A percentile compares a stretch with the other conserved stretches of the same genome.
phyloP scores from a whole-genome alignment of 768 basidiomycete species.

The Leucosporidium creatinivorum region DNA sequence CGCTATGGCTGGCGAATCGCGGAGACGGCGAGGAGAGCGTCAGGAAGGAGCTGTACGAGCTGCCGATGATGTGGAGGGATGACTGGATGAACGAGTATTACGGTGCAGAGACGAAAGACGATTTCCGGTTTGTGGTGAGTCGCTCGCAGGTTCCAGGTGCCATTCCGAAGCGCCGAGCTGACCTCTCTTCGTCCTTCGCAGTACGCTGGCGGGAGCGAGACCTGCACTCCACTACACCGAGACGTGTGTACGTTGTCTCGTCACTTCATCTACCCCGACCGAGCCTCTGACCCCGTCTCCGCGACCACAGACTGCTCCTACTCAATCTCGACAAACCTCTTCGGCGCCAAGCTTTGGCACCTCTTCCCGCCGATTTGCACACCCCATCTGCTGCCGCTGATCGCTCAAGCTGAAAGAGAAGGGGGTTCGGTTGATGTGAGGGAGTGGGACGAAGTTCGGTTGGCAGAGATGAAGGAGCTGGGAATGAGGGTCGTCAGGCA shows the following conservation, averaged over 20 bases:
- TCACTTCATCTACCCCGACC: not conserved
- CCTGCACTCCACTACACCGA: conserved; percentile 30
- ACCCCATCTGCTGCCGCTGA: not conserved
- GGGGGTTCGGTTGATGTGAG: conserved; percentile 10
- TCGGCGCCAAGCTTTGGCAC: conserved; percentile 33
- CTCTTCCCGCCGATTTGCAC: conserved; percentile 29
- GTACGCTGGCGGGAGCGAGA: conserved; percentile 32
- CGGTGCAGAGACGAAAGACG: conserved; percentile 14
- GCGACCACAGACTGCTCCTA: conserved; percentile 30
- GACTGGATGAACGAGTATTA: conserved; percentile 35
- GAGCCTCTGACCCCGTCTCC: not conserved
- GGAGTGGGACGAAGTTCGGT: not conserved
- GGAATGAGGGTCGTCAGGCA: conserved; percentile 22
- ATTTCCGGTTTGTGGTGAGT: conserved; percentile 33
- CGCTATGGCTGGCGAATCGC: conserved; percentile 1
- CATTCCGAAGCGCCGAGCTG: not conserved
- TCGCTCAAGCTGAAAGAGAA: not conserved
- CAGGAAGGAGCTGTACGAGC: conserved; percentile 16
- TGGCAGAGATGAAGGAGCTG: not conserved
- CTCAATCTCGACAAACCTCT: conserved; percentile 34
- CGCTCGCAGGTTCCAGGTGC: too few relatives aligned
- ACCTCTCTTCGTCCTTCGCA: not conserved
- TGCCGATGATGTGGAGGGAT: conserved; percentile 22
- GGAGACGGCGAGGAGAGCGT: conserved; percentile 2
- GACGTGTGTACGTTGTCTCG: conserved; percentile 28